Base-by-base conservation (phyloP, 108 stramenopile species). In the Skeletonema potamos region DNA sequence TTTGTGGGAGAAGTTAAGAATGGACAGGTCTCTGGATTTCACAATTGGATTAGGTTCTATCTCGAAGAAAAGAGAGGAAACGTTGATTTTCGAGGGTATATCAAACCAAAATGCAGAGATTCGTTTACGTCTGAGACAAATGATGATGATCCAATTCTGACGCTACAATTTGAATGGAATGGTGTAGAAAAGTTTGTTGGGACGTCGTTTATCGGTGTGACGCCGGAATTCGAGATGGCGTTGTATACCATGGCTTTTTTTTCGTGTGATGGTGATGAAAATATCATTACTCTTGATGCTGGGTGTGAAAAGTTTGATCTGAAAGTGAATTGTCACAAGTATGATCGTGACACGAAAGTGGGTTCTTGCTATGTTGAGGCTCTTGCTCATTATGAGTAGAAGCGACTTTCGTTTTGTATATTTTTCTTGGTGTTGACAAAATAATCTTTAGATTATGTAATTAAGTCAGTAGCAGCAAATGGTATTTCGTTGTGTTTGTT, bases 31-130 rank as follows among this genome's bases (percentile, higher is more conserved):
- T 79, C 76, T 17, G 97, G 97, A 1, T 88, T 97, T 64, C 97
- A 97, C 75, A 97, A 97, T 73, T 97, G 97, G 97, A 86, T 97
- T 58, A 83, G 88, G 67, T 90, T 96, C 24, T 97, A 91, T 57
- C 61, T 89, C 33, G 91, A 95, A 62, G 97, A 97, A 71, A 82
- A 86, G 83, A 81, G 72, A 34, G 92, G 93, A 11, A 66, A 72
- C 27, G 61, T 97, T 26, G 91, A 97, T 74, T 97, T 96, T 68
- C 79, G 85, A 13, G 96, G 96, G 2, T 93, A 91, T 54, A 91
- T 93, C 73, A 87, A 91, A 60, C 92, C 90, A 1, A 54, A 81
- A 41, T 86, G 85, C 56, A 62, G 83, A 12, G 48, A 67, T 13
- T 83, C 79, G 43, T 81, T 67, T n/a, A 86, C 79, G 51, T 88